phyloP scores from a whole-genome alignment of 768 basidiomycete genomes.

The Dentipellis sp. region DNA sequence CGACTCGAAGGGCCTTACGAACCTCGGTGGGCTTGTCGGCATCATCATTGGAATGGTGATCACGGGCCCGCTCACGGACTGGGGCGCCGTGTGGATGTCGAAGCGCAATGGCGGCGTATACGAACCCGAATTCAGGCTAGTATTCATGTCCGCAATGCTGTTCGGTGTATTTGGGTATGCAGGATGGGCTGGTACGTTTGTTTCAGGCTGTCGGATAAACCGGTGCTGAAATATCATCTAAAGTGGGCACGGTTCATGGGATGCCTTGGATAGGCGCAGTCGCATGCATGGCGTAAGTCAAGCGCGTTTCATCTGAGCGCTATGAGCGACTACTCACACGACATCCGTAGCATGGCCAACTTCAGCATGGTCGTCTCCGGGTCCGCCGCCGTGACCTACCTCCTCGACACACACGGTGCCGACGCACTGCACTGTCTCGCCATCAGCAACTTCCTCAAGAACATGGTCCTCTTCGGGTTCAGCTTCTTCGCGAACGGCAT shows the following conservation, averaged over 20 bases:
- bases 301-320: neutral
- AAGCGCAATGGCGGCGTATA: slow-evolving; percentile 35
- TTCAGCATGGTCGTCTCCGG: slow-evolving; percentile 35
- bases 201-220: neutral
- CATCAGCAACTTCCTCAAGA: slow-evolving; percentile 33
- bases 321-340: neutral
- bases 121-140: slow-evolving; percentile 36
- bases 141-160: slow-evolving; percentile 33
- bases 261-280: slow-evolving; percentile 40
- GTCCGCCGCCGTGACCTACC: slow-evolving; percentile 33
- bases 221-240: neutral
- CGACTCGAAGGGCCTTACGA: slow-evolving; percentile 25
- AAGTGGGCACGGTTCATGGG: slow-evolving; percentile 29
- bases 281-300: slow-evolving; percentile 21
- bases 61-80: slow-evolving; percentile 31
- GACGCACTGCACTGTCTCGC: slow-evolving; percentile 33
- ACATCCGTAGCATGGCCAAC: slow-evolving; percentile 27
- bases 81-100: slow-evolving; percentile 33
- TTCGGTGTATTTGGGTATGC: slow-evolving; percentile 36
- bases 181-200: slow-evolving; percentile 30
- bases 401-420: slow-evolving; percentile 34
- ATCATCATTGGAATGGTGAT: slow-evolving; percentile 30
- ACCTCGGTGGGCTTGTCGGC: slow-evolving; percentile 33
- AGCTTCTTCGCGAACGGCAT: slow-evolving; percentile 36
- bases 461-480: slow-evolving; percentile 36